Percentiles rank a stretch among this genome's conserved stretches.
phyloP scores from a whole-genome alignment of 306 rosid genomes.

The Ziziphus jujuba region DNA sequence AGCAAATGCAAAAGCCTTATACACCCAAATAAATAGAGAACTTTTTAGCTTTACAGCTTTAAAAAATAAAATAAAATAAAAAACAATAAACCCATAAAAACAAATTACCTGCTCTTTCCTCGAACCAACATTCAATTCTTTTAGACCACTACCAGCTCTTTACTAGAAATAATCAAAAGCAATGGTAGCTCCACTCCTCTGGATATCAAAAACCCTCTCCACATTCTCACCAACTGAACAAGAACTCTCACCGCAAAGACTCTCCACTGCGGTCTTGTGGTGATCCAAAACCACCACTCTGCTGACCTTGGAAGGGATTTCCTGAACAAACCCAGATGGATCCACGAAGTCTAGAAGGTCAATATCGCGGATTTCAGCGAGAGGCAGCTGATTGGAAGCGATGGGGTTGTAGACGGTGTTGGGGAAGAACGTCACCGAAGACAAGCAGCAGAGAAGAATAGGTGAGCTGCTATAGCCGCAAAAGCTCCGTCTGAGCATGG shows the following conservation, averaged over 20 bases:
- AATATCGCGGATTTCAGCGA: slow-evolving; percentile 50
- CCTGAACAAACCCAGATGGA: slow-evolving; percentile 63
- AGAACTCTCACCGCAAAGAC: too few species aligned
- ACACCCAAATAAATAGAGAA: neutral
- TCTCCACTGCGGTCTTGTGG: too few species aligned
- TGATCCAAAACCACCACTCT: too few species aligned
- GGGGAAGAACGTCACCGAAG: slow-evolving; percentile 60
- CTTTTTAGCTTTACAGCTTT: neutral
- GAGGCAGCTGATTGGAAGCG: slow-evolving; percentile 55
- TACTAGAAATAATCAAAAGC: slow-evolving; percentile 83
- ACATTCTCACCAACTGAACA: too few species aligned
- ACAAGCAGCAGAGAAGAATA: slow-evolving; percentile 66
- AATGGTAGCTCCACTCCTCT: too few species aligned
- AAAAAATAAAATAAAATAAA: too few species aligned
- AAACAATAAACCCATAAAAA: too few species aligned
- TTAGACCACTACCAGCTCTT: slow-evolving; percentile 37
- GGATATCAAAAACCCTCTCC: too few species aligned
- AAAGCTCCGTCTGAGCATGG: slow-evolving; percentile 93
- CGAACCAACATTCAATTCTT: slow-evolving; percentile 62
- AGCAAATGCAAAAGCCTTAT: slow-evolving; percentile 54
- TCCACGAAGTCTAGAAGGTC: slow-evolving; percentile 86
- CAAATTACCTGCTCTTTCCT: slow-evolving; percentile 50
- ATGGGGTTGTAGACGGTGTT: slow-evolving; percentile 74
- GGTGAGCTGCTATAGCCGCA: slow-evolving; percentile 89
- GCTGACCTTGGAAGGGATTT: slow-evolving; percentile 52